Base-by-base conservation (phyloP, 305 asterid genomes). In the Fraxinus paxiana region DNA sequence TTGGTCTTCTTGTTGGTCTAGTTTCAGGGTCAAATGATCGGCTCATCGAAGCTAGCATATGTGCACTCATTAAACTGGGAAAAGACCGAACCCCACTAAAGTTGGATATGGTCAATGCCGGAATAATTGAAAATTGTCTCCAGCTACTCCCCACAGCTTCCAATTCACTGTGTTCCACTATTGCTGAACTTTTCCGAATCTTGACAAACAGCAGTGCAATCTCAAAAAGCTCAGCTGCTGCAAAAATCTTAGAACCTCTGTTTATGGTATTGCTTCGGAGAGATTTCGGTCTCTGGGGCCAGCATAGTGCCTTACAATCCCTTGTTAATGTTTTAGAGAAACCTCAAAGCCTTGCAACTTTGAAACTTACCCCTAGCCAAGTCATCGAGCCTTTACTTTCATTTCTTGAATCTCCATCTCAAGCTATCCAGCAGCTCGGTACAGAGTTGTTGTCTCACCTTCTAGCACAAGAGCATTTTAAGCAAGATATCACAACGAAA, bases 321-420 rank as follows among this genome's bases (percentile, higher is more conserved):
- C 97, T 94, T 74, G 94, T 94, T 80, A 94, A 94, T 85, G 87
- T 94, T 80, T 85, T 94, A 81, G 98, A 94, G 91, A 94, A 94
- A 86, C 97, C 98, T 63, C 92, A 91, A 74, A 87, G 92, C 83
- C 92, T 93, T 73, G 87, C 89, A 38, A 82, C 90, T 85, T 84
- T 93, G 86, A 87, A 88, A 86, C 89, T 93, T 80, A 79, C 94
- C 83, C 95, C 97, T 24, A 90, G 91, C 87, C 92, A 94, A 89
- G 91, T 93, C 78, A 90, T 94, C 17, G 93, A 91, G 87, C 97
- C 96, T 77, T 82, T 94, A 82, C 88, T 90, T 78, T 83, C 92
- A 9, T 91, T 91, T 87, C 87, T 92, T 73, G 95, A 92, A 78
- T 94, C 97, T 79, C 93, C 95, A 79, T 91, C 96, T 79, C 95